phyloP scores from a whole-genome alignment of 441 rosid genomes.

The Francoa sonchifolia region DNA sequence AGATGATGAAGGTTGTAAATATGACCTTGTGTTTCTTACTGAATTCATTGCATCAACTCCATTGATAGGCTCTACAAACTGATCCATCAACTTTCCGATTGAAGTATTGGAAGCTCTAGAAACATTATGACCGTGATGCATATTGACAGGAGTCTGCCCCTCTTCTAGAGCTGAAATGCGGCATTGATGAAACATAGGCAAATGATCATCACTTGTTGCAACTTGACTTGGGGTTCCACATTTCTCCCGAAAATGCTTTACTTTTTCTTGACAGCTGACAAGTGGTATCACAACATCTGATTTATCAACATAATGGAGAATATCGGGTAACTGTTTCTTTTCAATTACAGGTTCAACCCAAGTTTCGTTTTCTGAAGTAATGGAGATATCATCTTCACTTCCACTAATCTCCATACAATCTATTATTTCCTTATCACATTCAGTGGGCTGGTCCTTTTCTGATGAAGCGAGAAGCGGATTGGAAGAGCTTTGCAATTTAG shows the following conservation, averaged over 20 bases:
- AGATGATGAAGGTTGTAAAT: slow-evolving; percentile 16
- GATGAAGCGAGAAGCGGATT: too few relatives aligned
- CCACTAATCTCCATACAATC: slow-evolving; percentile 7
- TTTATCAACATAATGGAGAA: slow-evolving; percentile 4
- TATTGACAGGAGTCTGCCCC: slow-evolving; percentile 12
- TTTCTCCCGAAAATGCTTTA: slow-evolving; percentile 16
- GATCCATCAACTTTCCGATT: slow-evolving; percentile 10
- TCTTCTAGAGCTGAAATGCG: slow-evolving; percentile 11
- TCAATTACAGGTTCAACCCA: slow-evolving; percentile 12
- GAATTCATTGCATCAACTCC: slow-evolving; percentile 17
- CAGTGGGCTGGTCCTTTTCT: slow-evolving; percentile 13
- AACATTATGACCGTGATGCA: slow-evolving; percentile 10
- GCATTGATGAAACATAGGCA: slow-evolving; percentile 13
- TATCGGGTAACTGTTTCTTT: slow-evolving; percentile 14
- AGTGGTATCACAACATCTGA: slow-evolving; percentile 13
- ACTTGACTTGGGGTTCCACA: slow-evolving; percentile 11
- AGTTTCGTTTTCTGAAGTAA: slow-evolving; percentile 12
- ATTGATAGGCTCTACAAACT: slow-evolving; percentile 13
- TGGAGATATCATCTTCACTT: slow-evolving; percentile 14
- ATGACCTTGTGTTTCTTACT: slow-evolving; percentile 13
- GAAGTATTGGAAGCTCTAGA: slow-evolving; percentile 13
- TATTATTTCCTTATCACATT: slow-evolving; percentile 7
- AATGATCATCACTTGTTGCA: slow-evolving; percentile 5
- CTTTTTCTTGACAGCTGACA: slow-evolving; percentile 14
- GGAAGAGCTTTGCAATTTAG: neutral